Evolutionary conservation across 495 filamentous ascomycete genomes (phyloP).

Genomic region (Cairneyella variabilis): DNA sequence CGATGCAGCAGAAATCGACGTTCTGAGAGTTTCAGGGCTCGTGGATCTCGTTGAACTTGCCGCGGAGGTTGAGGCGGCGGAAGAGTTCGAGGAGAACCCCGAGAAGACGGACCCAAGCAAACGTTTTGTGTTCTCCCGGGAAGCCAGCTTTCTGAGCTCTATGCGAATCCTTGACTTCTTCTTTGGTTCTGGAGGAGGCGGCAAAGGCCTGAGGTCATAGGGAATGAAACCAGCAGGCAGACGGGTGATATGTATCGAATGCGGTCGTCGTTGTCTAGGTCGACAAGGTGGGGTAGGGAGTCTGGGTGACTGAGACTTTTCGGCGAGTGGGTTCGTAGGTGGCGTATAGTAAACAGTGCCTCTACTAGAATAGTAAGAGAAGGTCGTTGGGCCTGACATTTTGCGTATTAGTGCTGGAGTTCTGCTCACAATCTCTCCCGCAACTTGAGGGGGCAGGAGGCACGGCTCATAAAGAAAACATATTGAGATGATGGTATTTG

Average conservation of each 20-base stretch:
- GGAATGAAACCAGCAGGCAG: constrained; percentile 48
- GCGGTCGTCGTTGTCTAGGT: constrained; percentile 46
- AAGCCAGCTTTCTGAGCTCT: constrained; percentile 32
- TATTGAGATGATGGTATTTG: background rate
- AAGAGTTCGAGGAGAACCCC: constrained; percentile 19
- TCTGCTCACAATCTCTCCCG: background rate
- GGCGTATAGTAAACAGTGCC: constrained; percentile 20
- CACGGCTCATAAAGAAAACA: constrained; percentile 4
- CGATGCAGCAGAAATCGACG: constrained; percentile 15
- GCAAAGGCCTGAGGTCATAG: constrained; percentile 39
- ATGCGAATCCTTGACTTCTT: constrained; percentile 24
- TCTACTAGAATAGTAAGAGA: constrained; percentile 16
- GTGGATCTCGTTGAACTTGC: constrained; percentile 13
- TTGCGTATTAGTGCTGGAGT: constrained; percentile 11
- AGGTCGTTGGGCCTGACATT: constrained; percentile 16
- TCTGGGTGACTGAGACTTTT: constrained; percentile 7
- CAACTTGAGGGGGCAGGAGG: background rate
- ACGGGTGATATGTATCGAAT: constrained; percentile 53
- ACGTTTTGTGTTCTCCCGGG: constrained; percentile 33
- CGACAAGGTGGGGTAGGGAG: constrained; percentile 44
- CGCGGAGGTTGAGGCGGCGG: constrained; percentile 20
- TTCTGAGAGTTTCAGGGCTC: constrained; percentile 11
- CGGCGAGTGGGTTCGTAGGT: background rate
- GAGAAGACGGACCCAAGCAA: constrained; percentile 32
- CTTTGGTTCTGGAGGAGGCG: constrained; percentile 22